Evolutionary conservation across 164 flowering plant species (phyloP).

Genomic region (Stephania japonica): DNA sequence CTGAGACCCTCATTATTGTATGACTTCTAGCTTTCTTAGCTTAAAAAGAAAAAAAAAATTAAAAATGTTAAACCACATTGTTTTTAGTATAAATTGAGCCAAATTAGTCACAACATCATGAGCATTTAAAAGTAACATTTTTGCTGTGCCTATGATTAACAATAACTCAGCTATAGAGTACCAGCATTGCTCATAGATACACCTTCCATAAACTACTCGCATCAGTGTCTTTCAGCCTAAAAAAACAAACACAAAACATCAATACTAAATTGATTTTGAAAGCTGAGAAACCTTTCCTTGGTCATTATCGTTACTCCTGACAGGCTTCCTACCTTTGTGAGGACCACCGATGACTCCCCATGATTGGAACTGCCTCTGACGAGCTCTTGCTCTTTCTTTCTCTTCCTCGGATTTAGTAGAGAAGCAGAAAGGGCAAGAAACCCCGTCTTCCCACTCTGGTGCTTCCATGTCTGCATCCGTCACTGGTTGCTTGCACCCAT

Average conservation of each 20-base stretch:
- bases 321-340: constrained; percentile 72
- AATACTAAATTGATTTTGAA: constrained; percentile 14
- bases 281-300: neutral
- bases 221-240: neutral
- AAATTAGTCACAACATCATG: too few species aligned
- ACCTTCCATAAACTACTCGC: too few species aligned
- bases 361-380: constrained; percentile 74
- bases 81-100: too few species aligned
- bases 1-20: too few species aligned
- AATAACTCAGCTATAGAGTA: too few species aligned
- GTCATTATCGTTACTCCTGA: neutral
- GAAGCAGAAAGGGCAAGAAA: constrained; percentile 81
- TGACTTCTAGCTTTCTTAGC: too few species aligned
- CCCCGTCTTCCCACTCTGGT: constrained; percentile 75
- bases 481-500: constrained; percentile 91
- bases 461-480: constrained; percentile 90
- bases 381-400: constrained; percentile 91
- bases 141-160: too few species aligned
- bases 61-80: too few species aligned
- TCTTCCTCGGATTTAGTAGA: constrained; percentile 78
- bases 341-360: constrained; percentile 96
- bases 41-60: too few species aligned
- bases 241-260: neutral
- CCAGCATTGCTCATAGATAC: too few species aligned
- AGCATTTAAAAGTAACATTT: too few species aligned